These are phyloP conservation scores for Ceratocystis papillata DNA, from an alignment of 2,329 filamentous ascomycete species.

Conservation along the genomic window DNA sequence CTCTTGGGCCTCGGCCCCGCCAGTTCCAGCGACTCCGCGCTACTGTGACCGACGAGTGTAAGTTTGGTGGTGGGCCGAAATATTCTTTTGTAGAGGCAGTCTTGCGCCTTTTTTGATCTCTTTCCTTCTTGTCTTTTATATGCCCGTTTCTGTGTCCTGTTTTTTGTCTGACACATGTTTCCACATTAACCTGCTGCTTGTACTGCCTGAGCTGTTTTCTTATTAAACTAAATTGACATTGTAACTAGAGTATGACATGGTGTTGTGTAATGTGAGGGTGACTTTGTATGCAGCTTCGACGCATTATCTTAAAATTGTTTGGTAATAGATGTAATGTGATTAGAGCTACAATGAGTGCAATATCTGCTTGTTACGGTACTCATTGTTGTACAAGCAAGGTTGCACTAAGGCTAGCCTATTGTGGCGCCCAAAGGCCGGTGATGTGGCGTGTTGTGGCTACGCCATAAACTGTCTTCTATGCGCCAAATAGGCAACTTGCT, in stretches of 20 bases:
- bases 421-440: background rate
- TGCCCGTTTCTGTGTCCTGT: background rate
- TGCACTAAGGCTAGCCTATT: background rate
- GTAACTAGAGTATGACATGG: background rate
- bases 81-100: background rate
- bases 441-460: background rate
- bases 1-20: slow-evolving; percentile 62
- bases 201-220: slow-evolving; percentile 1
- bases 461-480: no score
- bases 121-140: background rate
- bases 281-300: background rate
- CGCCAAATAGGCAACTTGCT: no score
- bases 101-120: background rate
- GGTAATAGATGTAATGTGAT: no score
- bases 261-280: background rate
- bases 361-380: background rate
- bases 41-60: slow-evolving; percentile 42
- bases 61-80: background rate
- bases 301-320: no score
- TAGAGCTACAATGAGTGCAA: no score
- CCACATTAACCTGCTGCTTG: background rate
- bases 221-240: background rate
- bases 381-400: background rate
- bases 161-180: background rate
- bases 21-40: slow-evolving; percentile 38